Conservation (phyloP, 2,329 filamentous ascomycete species). For the Whalleya microplaca region DNA sequence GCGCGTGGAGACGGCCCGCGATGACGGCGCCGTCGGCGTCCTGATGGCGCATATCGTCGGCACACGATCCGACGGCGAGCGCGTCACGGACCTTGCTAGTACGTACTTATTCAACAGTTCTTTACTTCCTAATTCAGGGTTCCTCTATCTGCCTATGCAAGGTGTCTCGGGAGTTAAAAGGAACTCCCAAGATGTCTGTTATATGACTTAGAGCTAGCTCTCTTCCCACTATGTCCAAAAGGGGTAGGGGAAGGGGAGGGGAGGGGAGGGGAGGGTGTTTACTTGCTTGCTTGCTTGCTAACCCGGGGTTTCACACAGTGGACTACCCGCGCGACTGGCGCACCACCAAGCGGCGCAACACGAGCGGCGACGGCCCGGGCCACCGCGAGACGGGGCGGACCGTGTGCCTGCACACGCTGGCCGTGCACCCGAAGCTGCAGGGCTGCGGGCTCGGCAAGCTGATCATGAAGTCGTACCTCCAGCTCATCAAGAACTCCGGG, state of each 20-base stretch:
- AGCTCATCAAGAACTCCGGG: constrained; percentile 72
- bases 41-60: constrained; percentile 79
- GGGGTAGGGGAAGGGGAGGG: too few species aligned
- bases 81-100: constrained; percentile 76
- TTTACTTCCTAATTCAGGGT: too few species aligned
- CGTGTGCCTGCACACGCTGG: constrained; percentile 81
- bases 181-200: too few species aligned
- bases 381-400: constrained; percentile 76
- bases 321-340: constrained; percentile 70
- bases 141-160: too few species aligned
- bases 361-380: constrained; percentile 61
- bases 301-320: too few species aligned
- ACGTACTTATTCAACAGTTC: too few species aligned
- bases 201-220: too few species aligned
- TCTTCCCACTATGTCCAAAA: too few species aligned
- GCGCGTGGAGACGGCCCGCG: constrained; percentile 63
- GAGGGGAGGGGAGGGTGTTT: too few species aligned
- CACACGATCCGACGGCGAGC: constrained; percentile 65
- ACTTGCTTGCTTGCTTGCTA: too few species aligned
- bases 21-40: constrained; percentile 59
- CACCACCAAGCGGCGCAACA: constrained; percentile 44
- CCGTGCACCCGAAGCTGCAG: constrained; percentile 76
- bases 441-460: constrained; percentile 73
- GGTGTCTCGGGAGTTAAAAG: too few species aligned
- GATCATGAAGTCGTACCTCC: constrained; percentile 75